phyloP scores from a whole-genome alignment of 2,329 filamentous ascomycete species.

The Talaromyces islandicus region DNA sequence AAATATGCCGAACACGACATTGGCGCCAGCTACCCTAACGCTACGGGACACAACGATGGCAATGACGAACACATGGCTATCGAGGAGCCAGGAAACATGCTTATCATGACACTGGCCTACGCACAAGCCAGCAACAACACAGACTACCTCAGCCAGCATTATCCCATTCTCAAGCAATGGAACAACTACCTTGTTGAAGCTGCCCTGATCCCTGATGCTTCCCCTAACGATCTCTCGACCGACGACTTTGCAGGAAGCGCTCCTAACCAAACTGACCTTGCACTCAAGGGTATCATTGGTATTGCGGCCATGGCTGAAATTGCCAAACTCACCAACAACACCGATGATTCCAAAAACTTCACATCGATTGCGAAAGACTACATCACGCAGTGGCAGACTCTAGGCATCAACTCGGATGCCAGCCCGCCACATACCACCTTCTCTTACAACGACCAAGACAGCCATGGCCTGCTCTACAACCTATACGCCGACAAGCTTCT shows the following conservation, averaged over 20 bases:
- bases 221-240: slow-evolving; percentile 34
- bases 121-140: slow-evolving; percentile 28
- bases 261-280: slow-evolving; percentile 54
- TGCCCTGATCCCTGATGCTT: slow-evolving; percentile 38
- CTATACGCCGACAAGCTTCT: slow-evolving; percentile 46
- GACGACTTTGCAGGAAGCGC: slow-evolving; percentile 32
- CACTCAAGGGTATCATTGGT: slow-evolving; percentile 56
- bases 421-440: slow-evolving; percentile 44
- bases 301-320: slow-evolving; percentile 54
- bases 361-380: slow-evolving; percentile 45
- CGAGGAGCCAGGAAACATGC: slow-evolving; percentile 33
- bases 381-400: slow-evolving; percentile 42
- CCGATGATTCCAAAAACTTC: slow-evolving; percentile 36
- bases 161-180: slow-evolving; percentile 26
- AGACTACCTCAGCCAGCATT: slow-evolving; percentile 25
- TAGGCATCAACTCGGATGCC: slow-evolving; percentile 38
- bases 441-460: slow-evolving; percentile 34
- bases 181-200: slow-evolving; percentile 32
- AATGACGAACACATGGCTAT: slow-evolving; percentile 31
- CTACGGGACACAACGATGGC: slow-evolving; percentile 26
- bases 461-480: slow-evolving; percentile 43
- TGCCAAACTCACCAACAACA: slow-evolving; percentile 41
- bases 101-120: slow-evolving; percentile 31
- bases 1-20: slow-evolving; percentile 31
- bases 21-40: slow-evolving; percentile 31